Evolutionary conservation across 2,329 filamentous ascomycete species (phyloP).

Genomic region (Neonectria neomacrospora): DNA sequence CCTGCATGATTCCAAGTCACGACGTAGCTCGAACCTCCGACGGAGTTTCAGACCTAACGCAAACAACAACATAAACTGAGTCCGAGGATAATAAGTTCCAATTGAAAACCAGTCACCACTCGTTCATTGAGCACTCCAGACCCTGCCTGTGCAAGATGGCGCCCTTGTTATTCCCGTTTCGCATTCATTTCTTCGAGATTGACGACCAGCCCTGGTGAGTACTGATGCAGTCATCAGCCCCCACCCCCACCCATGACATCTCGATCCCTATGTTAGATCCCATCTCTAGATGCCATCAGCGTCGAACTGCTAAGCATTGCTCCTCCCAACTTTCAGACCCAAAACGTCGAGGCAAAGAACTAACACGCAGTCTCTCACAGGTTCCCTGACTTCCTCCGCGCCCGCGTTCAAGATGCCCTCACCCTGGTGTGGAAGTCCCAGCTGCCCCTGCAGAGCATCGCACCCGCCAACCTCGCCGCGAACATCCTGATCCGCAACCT

Average conservation of each 20-base stretch:
- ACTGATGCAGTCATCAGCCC: background rate
- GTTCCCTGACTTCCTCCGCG: conserved; percentile 73
- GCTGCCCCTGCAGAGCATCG: conserved; percentile 66
- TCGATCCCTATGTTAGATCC: background rate
- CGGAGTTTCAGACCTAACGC: conserved; percentile 2
- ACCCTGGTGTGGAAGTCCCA: conserved; percentile 71
- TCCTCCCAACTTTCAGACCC: background rate
- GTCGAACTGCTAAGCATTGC: background rate
- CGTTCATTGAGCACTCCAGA: background rate
- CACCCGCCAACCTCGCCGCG: conserved; percentile 71
- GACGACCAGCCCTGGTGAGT: conserved; percentile 73
- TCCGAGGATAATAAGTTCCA: background rate
- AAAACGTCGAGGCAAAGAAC: background rate
- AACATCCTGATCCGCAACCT: conserved; percentile 64
- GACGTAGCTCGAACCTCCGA: background rate
- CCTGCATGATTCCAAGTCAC: background rate
- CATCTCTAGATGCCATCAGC: background rate
- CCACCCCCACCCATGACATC: background rate
- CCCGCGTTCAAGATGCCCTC: conserved; percentile 72
- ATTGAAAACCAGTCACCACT: background rate
- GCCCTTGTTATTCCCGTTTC: conserved; percentile 60
- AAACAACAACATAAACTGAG: background rate
- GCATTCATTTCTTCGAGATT: conserved; percentile 74
- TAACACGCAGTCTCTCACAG: conserved; percentile 50
- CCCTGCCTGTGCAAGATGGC: conserved; percentile 50